Base-by-base conservation (phyloP, 495 filamentous ascomycete genomes). In the Penicillium verhagenii region DNA sequence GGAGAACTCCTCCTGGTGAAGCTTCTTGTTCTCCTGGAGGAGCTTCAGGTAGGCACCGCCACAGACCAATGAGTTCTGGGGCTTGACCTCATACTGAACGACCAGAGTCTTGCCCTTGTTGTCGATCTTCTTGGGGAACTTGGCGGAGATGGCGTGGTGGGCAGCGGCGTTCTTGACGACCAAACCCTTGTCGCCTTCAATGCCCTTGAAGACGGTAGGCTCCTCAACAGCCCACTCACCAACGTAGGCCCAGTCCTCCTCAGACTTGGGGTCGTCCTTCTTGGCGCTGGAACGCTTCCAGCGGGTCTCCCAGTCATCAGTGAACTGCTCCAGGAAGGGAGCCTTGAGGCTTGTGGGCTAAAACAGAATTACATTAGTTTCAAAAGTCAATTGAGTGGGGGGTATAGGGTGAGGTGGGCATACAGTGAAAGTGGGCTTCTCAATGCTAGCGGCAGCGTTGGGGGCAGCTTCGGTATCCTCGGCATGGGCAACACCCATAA, bases 31-130 rank as follows among this genome's bases (percentile, higher is more conserved):
- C 71, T 99, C 94, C 59, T 95, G 87, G 60, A 97, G 89, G 60
- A 99, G 91, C 87, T 99, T 99, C 82, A 99, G 79, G 78, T 99
- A 99, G 62, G 95, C 95, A 72, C 95, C 95, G 82, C 95, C 95
- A 74, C 95, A 99, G 69, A 97, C 92, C 51, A 99, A 85, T 57
- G 92, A 93, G 76, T 93, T 92, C 76, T 99, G 95, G 58, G 96
- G 88, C 86, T 99, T 97, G 66, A 99, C 95, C 72, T 99, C 95
- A 66, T 99, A 99, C 76, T 99, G 95, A 47, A 97, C 92, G 52
- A 99, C 95, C 44, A 99, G 80, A 47, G 89, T 86, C 82, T 97
- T 96, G 69, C 84, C 90, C 84, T 94, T 97, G 80, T 94, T 94
- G 73, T 97, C 88, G 65, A 99, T 88, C 76, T 88, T 88, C 84